Conservation (phyloP, 306 rosid species). For the Datisca glomerata region DNA sequence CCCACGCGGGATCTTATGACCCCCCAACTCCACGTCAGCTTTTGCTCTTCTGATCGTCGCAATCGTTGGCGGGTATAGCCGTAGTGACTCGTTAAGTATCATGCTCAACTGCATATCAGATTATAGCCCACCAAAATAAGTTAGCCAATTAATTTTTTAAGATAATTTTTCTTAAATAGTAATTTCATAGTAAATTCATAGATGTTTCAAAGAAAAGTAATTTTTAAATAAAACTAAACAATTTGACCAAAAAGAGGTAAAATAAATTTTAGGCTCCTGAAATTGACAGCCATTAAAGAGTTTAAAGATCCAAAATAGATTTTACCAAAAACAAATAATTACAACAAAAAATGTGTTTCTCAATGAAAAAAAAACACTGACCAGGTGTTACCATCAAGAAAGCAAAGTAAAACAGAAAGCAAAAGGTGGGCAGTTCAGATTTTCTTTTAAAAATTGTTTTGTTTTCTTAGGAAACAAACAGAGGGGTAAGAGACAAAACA, state of each 20-base stretch:
- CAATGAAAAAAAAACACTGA: slow-evolving; percentile 13
- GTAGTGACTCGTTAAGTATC: slow-evolving; percentile 78
- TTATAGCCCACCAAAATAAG: slow-evolving; percentile 2
- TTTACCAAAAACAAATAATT: too few relatives aligned
- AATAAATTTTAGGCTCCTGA: background rate
- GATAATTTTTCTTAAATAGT: too few relatives aligned
- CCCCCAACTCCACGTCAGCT: slow-evolving; percentile 60
- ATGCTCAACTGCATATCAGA: slow-evolving; percentile 52
- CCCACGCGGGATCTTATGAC: slow-evolving; percentile 60
- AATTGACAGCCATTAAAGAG: background rate
- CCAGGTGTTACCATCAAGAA: slow-evolving; percentile 4
- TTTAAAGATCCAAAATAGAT: too few relatives aligned
- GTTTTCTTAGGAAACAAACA: slow-evolving; percentile 12
- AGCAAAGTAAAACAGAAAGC: slow-evolving; percentile 3
- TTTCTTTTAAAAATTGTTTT: background rate
- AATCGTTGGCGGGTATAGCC: slow-evolving; percentile 76
- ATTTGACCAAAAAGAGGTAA: background rate
- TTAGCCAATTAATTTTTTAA: too few relatives aligned
- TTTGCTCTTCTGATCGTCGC: slow-evolving; percentile 74
- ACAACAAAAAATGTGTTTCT: background rate
- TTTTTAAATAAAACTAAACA: too few relatives aligned
- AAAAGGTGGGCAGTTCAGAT: slow-evolving; percentile 17
- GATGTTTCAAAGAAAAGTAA: too few relatives aligned
- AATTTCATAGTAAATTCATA: too few relatives aligned
- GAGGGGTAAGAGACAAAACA: too few relatives aligned